phyloP scores from a whole-genome alignment of 495 filamentous ascomycete species.

The Lentithecium fluviatile region DNA sequence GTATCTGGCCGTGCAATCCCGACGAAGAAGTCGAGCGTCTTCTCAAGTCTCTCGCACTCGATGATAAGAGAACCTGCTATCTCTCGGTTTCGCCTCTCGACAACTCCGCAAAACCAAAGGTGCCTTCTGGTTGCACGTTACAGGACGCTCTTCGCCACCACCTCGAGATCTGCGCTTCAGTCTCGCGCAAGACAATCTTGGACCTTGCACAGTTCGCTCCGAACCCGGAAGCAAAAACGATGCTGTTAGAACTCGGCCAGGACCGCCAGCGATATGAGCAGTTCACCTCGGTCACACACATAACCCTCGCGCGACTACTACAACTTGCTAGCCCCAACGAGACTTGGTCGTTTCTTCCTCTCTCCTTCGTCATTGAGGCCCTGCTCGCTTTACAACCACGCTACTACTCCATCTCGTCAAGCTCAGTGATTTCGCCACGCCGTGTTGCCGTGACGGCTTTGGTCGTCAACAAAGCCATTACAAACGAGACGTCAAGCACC shows the following conservation, averaged over 20 bases:
- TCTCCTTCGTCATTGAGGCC: conserved; percentile 50
- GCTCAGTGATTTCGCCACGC: conserved; percentile 48
- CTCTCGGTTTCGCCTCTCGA: conserved; percentile 43
- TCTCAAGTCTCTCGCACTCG: conserved; percentile 43
- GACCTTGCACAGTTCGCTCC: conserved; percentile 51
- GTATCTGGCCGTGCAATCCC: conserved; percentile 35
- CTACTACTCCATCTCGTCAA: conserved; percentile 58
- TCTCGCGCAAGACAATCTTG: conserved; percentile 48
- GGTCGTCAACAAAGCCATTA: conserved; percentile 42
- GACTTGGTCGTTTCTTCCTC: conserved; percentile 46
- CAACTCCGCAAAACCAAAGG: conserved; percentile 40
- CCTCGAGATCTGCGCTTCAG: conserved; percentile 52
- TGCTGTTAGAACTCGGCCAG: conserved; percentile 40
- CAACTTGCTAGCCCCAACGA: conserved; percentile 19
- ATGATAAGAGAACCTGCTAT: conserved; percentile 35
- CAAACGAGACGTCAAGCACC: conserved; percentile 36
- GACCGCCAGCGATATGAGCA: conserved; percentile 43
- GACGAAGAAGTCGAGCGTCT: conserved; percentile 46
- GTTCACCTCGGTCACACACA: conserved; percentile 40
- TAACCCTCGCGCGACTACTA: conserved; percentile 44
- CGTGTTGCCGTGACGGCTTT: conserved; percentile 48
- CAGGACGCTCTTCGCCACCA: conserved; percentile 50
- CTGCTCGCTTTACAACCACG: conserved; percentile 49
- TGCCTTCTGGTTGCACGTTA: conserved; percentile 49
- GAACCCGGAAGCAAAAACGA: conserved; percentile 42